Evolutionary conservation across 1,284 basidiomycete species (phyloP), one percentile per base, ranked within the genome.

Genomic region (Ganoderma lucidum): DNA sequence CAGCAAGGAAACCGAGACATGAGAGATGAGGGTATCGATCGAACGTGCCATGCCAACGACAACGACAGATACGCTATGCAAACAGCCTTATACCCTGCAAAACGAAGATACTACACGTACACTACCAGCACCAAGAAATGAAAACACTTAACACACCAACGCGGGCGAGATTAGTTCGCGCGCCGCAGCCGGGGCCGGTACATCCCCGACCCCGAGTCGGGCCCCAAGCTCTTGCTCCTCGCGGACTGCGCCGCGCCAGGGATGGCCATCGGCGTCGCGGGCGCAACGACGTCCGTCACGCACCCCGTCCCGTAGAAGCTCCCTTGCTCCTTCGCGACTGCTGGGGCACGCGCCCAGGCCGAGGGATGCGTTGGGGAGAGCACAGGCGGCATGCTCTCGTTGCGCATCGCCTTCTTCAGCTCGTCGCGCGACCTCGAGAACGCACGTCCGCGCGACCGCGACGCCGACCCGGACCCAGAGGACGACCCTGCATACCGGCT

Each of bases 341-440:
- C 63, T 3, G 39, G 55, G 5, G 66, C 51, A 39, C 39, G 58
- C 72, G 71, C 73, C 62, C 75, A 73, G 2, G 67, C 51, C 3
- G 73, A 71, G 23, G 71, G 17, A 17, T 60, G 67, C 28, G 59
- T 59, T 10, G 67, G 66, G 19, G 69, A 64, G 19, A 73, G 65
- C 19, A 69, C 55, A 3, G 76, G 77, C 6, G 77, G 77, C 73
- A 77, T 75, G 66, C 77, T 78, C 65, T 72, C 74, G 62, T 71
- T 70, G 35, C 71, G 70, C 58, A 72, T 58, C 45, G 62, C 70
- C 59, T 63, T 69, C 30, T 59, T 51, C 51, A 69, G 48, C 66
- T 67, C 63, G 53, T 73, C 70, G 59, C 70, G 71, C 59, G 72
- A 66, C 62, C 70, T 56, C 6, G 73, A 70, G 69, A 69, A 71